A percentile compares a stretch with the other conserved stretches of the same genome.
These are phyloP conservation scores for Alternaria consortialis DNA, from an alignment of 2,329 filamentous ascomycete species.

Conservation along the genomic window DNA sequence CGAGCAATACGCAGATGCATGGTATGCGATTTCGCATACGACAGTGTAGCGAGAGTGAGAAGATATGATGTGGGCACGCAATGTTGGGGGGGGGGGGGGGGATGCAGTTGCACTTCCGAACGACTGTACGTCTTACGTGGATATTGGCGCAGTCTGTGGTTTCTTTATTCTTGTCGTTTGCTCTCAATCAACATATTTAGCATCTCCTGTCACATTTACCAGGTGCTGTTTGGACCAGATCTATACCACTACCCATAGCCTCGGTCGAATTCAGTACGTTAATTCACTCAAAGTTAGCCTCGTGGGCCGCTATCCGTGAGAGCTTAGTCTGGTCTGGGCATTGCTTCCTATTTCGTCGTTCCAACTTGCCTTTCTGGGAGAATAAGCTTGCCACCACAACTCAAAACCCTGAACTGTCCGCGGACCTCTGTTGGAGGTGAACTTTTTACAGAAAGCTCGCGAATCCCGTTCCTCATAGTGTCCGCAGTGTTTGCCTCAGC, in stretches of 20 bases:
- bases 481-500: not conserved
- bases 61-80: constrained; percentile 42
- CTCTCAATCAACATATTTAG: constrained; percentile 40
- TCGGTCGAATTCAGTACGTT: constrained; percentile 40
- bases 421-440: not conserved
- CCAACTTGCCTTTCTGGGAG: constrained; percentile 28
- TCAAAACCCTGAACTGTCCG: not conserved
- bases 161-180: constrained; percentile 33
- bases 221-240: constrained; percentile 45
- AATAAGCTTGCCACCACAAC: constrained; percentile 21
- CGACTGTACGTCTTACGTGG: constrained; percentile 49
- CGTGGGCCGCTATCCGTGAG: constrained; percentile 27
- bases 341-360: constrained; percentile 27
- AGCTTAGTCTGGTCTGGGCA: constrained; percentile 27
- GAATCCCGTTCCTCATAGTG: not conserved
- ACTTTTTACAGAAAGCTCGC: not conserved
- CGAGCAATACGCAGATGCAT: constrained; percentile 34
- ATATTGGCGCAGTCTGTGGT: constrained; percentile 47
- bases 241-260: constrained; percentile 33
- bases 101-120: constrained; percentile 40
- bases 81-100: constrained; percentile 45
- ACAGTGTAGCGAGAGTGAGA: constrained; percentile 33
- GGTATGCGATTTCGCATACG: constrained; percentile 28
- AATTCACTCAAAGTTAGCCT: constrained; percentile 16
- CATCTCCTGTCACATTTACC: constrained; percentile 41